Base-by-base conservation (phyloP, 148 eudicot species). In the Euryodendron excelsum region DNA sequence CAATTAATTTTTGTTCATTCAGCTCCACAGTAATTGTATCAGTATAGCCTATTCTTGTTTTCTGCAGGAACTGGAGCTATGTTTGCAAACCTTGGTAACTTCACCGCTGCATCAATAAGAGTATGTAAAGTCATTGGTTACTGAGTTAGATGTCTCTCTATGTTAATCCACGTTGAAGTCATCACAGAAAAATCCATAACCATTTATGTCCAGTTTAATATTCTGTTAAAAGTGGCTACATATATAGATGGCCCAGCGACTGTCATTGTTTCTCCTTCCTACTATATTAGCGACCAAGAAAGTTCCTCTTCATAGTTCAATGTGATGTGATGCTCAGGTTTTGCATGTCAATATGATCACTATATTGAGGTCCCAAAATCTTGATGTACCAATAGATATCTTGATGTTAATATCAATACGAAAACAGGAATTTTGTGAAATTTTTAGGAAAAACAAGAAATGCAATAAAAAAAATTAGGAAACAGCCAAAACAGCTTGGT, bases 61-160 rank as follows among this genome's bases (percentile, higher is more conserved):
- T 74, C 48, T 81, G 55, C 82, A 88, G 88, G 90, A 68, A 75
- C 88, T 34, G 88, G 84, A 75, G 86, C 88, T 79, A 87, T 87
- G 86, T 80, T 83, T 72, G 84, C 77, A 73, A 80, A 83, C 77
- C 86, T 88, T 50, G 88, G 90, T 23, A 80, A 85, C 79, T 83
- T 85, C 75, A 75, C 85, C 25, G 67, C 81, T 79, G 67, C 82
- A 81, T 83, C 90, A 74, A 82, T 85, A 37, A 83, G 86, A 86
- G 90, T 88, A 79, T 73, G 76, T 66, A 27, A 73, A 45, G 68
- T 17, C 39, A 63, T 36, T 45, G 53, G 10, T 45, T 69, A n/a
- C 59, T 47, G n/a, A 20, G 27, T 6, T 23, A 6, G 1, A 20
- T 20, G 27, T 62, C 1, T 4, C 18, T 30, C 11, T 1, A 2